phyloP scores from a whole-genome alignment of 179 eudicot genomes.

The Beta corolliflora region DNA sequence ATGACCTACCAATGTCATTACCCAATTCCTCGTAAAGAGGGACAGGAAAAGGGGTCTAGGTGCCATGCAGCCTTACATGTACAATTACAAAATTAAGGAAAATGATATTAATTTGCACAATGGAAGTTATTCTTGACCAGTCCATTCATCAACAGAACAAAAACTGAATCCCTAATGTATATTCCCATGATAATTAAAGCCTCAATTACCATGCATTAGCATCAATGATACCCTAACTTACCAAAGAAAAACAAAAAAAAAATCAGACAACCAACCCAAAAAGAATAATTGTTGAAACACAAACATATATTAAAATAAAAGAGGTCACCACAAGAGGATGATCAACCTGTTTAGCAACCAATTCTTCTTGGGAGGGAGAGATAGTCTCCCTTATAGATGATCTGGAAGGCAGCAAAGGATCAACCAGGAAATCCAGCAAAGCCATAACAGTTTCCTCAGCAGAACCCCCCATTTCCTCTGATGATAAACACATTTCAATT shows the following conservation, averaged over 20 bases:
- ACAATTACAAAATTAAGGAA: not conserved
- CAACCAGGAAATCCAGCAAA: slow-evolving; percentile 70
- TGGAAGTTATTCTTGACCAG: not conserved
- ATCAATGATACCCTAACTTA: not conserved
- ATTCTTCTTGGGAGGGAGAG: slow-evolving; percentile 45
- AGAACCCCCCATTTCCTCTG: slow-evolving; percentile 8
- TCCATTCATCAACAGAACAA: not conserved
- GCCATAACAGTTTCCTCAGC: slow-evolving; percentile 57
- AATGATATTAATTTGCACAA: not conserved
- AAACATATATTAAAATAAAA: not conserved
- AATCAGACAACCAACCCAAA: not conserved
- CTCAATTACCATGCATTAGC: not conserved
- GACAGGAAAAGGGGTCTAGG: too few species aligned
- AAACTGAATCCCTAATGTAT: not conserved
- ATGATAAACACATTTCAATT: not conserved
- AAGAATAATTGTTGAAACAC: not conserved
- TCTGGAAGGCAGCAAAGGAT: slow-evolving; percentile 61
- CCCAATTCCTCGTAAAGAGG: too few species aligned
- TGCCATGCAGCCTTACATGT: not conserved
- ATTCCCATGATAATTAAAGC: not conserved
- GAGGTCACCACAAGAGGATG: not conserved
- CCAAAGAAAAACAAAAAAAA: not conserved
- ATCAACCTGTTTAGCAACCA: slow-evolving; percentile 79
- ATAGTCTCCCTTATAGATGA: slow-evolving; percentile 32
- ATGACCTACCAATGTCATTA: not conserved